Base-by-base conservation (phyloP, 1,284 basidiomycete species). In the Hymenochaete sp. region DNA sequence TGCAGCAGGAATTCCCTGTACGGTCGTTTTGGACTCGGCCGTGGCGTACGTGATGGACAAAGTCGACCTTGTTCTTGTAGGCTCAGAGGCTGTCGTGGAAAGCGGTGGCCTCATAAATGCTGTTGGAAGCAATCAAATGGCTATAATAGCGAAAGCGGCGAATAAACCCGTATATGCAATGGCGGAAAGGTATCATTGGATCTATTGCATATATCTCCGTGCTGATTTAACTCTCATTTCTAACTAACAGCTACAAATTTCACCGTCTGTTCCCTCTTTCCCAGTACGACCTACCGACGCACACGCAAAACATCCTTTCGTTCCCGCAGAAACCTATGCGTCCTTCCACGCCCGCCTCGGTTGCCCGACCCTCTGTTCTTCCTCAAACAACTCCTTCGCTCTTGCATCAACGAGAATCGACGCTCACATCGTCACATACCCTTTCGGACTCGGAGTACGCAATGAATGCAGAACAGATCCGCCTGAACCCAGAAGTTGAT, bases 11-110 rank as follows among this genome's bases (percentile, higher is more conserved):
- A 90, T 99, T 51, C 93, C 93, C 3, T 93, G 90, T 64, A 92
- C 90, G 1, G 84, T 98, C 46, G 83, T 98, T 7, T 75, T 98
- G 46, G 96, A 99, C 65, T 91, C 91, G 7, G 93, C 95, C 1
- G 93, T 98, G 3, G 92, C 91, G 16, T 98, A 97, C 67, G 81
- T 92, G 52, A 97, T 98, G 85, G 89, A 95, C 55, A 85, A 89
- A 49, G 67, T 68, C 13, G 92, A 98, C 63, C 82, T 97, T 58
- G 89, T 95, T 38, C 77, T 99, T 32, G 91, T 98, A 19, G 95
- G 95, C 7, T 93, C 92, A 19, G 95, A 99, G 67, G 95, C 93
- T 4, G 93, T 99, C 11, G 92, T 95, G 2, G 93, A 98, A 64
- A 90, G 85, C 54, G 93, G 88, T 38, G 89, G 89, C 8, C 67